A percentile compares a stretch with the other conserved stretches of the same genome.
Evolutionary conservation across 768 basidiomycete species (phyloP).

Genomic region (Infundibulicybe gibba): DNA sequence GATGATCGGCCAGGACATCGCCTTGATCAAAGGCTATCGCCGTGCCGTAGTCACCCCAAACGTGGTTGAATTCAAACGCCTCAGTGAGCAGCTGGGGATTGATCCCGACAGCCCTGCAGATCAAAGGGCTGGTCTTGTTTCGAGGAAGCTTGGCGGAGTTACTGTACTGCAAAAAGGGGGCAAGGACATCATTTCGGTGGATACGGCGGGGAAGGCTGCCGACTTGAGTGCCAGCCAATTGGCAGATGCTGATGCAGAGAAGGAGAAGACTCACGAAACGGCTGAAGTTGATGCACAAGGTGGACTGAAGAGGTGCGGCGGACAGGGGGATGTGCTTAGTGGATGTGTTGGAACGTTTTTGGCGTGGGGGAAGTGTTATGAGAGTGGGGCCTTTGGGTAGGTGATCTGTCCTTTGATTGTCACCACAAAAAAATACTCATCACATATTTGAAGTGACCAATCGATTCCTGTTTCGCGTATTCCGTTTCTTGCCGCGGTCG

Average conservation of each 20-base stretch:
- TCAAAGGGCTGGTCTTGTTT: slow-evolving; percentile 67
- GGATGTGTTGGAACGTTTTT: slow-evolving; percentile 86
- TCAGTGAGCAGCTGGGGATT: slow-evolving; percentile 73
- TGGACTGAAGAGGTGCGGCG: slow-evolving; percentile 90
- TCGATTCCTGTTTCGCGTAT: slow-evolving; percentile 58
- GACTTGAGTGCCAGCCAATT: slow-evolving; percentile 40
- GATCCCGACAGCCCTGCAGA: slow-evolving; percentile 46
- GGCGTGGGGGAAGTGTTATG: slow-evolving; percentile 95
- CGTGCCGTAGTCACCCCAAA: slow-evolving; percentile 93
- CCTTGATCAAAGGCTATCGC: slow-evolving; percentile 78
- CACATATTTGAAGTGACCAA: slow-evolving; percentile 37
- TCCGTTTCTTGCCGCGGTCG: slow-evolving; percentile 82
- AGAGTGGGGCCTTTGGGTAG: slow-evolving; percentile 79
- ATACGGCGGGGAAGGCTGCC: slow-evolving; percentile 57
- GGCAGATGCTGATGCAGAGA: slow-evolving; percentile 39
- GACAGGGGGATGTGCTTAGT: slow-evolving; percentile 92
- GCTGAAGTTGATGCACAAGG: slow-evolving; percentile 69
- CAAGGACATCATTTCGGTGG: slow-evolving; percentile 76
- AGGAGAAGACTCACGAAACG: slow-evolving; percentile 53
- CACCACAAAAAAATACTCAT: slow-evolving; percentile 1
- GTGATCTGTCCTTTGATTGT: slow-evolving; percentile 11
- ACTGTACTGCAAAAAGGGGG: slow-evolving; percentile 89
- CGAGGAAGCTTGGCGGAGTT: slow-evolving; percentile 76
- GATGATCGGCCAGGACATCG: slow-evolving; percentile 72
- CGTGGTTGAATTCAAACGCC: slow-evolving; percentile 84